Evolutionary conservation across 495 filamentous ascomycete species (phyloP), one percentile per base, ranked within the genome.

Genomic region (Lasiosphaeria miniovina): DNA sequence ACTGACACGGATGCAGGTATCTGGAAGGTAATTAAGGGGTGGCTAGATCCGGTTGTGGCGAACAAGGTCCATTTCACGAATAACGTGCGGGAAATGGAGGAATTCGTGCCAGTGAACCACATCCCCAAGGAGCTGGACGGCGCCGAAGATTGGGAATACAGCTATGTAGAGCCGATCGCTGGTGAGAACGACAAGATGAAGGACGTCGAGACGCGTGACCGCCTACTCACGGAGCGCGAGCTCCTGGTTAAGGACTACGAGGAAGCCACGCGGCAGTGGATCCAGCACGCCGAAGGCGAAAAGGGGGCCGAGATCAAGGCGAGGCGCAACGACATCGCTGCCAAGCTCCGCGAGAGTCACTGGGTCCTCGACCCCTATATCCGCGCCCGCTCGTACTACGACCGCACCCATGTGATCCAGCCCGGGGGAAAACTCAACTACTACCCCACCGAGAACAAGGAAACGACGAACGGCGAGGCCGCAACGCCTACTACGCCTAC

Each of bases 1-100:
- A 51, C 17, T 4, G 15, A 50, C 53, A 33, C 24, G 24, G 24
- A 24, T 4, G 17, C 56, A 88, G 86, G 86, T 43, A 87, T 91
- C 58, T 90, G 88, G 93, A 90, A 83, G 65, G 88, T 98, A 58
- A 95, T 98, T 72, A 87, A 84, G 64, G 91, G 92, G 68, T 98
- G 93, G 95, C 86, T 98, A 41, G 94, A 98, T 74, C 94, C 94
- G 0, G 95, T 97, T 10, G 95, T 98, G 33, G 95, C 94, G 45
- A 80, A 83, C 61, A 98, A 98, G 74, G 88, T 98, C 45, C 88
- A 98, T 70, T 98, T 98, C 75, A 96, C 91, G 58, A 93, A 91
- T 63, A 90, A 82, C 62, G 70, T 84, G 61, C 81, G 88, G 46
- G 94, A 98, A 45, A 77, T 98, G 54, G 85, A 89, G 66, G 75